phyloP scores from a whole-genome alignment of 1,284 basidiomycete species.

The Amylostereum chailletii region DNA sequence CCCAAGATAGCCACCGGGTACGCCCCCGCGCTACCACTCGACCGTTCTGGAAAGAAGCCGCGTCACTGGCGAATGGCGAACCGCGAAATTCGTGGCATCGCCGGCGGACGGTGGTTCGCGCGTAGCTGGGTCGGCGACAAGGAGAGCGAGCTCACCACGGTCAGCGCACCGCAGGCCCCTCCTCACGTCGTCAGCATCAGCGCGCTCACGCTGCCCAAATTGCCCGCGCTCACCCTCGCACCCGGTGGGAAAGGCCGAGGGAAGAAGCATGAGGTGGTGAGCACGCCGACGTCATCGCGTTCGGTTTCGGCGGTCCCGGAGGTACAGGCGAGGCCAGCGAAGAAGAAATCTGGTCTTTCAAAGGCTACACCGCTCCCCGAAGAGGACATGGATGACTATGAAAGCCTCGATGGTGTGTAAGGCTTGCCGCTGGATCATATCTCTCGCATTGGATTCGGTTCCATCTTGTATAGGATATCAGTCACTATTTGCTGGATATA shows the following conservation, averaged over 20 bases:
- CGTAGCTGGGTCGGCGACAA: slow-evolving; percentile 73
- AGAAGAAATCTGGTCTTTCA: slow-evolving; percentile 10
- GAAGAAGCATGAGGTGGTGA: slow-evolving; percentile 9
- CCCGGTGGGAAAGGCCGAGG: not conserved
- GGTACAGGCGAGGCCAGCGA: slow-evolving; percentile 2
- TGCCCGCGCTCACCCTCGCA: slow-evolving; percentile 10
- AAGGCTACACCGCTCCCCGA: slow-evolving; percentile 1
- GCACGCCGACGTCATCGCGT: slow-evolving; percentile 15
- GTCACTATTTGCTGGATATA: too few relatives aligned
- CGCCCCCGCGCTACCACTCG: slow-evolving; percentile 54
- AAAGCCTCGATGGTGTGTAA: too few relatives aligned
- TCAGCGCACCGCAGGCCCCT: slow-evolving; percentile 19
- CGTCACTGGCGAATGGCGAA: slow-evolving; percentile 65
- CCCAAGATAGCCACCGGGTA: slow-evolving; percentile 66
- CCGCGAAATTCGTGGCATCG: slow-evolving; percentile 70
- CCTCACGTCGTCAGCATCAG: not conserved
- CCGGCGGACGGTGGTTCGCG: slow-evolving; percentile 70
- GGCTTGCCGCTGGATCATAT: too few relatives aligned
- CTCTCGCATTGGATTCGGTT: too few relatives aligned
- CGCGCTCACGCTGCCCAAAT: slow-evolving; percentile 10
- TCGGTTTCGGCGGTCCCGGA: slow-evolving; percentile 17
- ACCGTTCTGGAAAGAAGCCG: slow-evolving; percentile 48
- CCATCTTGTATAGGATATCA: too few relatives aligned
- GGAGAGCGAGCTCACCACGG: slow-evolving; percentile 49
- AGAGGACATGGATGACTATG: too few relatives aligned